These are phyloP conservation scores for Globisporangium solare DNA, from an alignment of 352 stramenopile species.

Conservation along the genomic window DNA sequence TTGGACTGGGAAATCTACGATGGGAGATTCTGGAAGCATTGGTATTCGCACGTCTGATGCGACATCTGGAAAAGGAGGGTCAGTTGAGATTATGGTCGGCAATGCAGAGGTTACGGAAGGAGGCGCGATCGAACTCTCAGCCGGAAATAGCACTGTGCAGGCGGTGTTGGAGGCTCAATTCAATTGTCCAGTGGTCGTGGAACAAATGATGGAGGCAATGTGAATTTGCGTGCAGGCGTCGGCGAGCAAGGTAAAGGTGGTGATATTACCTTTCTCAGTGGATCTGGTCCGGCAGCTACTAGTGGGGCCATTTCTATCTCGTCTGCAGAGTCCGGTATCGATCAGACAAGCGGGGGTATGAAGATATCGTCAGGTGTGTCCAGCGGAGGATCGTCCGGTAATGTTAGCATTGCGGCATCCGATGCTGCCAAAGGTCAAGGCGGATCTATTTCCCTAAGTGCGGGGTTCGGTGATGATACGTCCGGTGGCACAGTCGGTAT, in stretches of 20 bases:
- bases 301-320: slow-evolving; percentile 17
- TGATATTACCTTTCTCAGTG: slow-evolving; percentile 15
- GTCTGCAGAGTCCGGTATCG: slow-evolving; percentile 6
- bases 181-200: slow-evolving; percentile 7
- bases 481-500: too few relatives aligned
- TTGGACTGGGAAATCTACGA: neutral
- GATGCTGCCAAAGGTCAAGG: slow-evolving; percentile 13
- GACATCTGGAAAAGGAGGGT: slow-evolving; percentile 5
- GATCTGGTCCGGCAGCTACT: slow-evolving; percentile 5
- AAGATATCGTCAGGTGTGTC: slow-evolving; percentile 15
- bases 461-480: too few relatives aligned
- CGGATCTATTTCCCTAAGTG: slow-evolving; percentile 2
- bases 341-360: slow-evolving; percentile 10
- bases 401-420: slow-evolving; percentile 19
- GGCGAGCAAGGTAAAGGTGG: slow-evolving; percentile 4
- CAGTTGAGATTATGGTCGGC: slow-evolving; percentile 7
- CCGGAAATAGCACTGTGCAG: neutral
- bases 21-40: slow-evolving; percentile 10
- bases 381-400: slow-evolving; percentile 14
- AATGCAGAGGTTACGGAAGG: neutral
- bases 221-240: slow-evolving; percentile 7
- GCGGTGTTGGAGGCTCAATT: slow-evolving; percentile 8
- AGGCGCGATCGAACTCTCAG: neutral
- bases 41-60: slow-evolving; percentile 1
- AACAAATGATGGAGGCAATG: slow-evolving; percentile 8